Conservation (phyloP, 83 land plant species). For the Thuja plicata region DNA sequence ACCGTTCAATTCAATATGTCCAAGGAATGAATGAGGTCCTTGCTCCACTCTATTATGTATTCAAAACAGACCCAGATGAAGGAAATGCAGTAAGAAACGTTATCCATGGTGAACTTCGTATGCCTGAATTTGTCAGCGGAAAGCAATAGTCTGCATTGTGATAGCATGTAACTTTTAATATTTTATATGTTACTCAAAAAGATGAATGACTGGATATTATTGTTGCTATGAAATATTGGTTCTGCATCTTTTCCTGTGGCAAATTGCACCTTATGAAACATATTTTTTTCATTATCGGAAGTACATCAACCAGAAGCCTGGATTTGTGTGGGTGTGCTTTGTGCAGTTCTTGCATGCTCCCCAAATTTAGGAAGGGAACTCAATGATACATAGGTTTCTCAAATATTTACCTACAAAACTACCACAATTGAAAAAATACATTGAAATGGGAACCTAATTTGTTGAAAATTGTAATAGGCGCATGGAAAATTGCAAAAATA, state of each 20-base stretch:
- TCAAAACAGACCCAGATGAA: constrained; percentile 63
- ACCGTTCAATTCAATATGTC: constrained; percentile 79
- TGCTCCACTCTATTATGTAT: constrained; percentile 76
- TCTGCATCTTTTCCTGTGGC: not conserved
- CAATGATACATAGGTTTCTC: not conserved
- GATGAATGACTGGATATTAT: not conserved
- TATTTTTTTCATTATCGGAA: not conserved
- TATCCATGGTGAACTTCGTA: not conserved
- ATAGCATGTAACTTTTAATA: not conserved
- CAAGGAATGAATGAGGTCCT: constrained; percentile 89
- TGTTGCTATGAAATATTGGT: not conserved
- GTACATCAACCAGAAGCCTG: not conserved
- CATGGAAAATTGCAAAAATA: not conserved
- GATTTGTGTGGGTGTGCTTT: not conserved
- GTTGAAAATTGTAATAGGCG: not conserved
- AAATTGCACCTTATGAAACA: too few relatives aligned
- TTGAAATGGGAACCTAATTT: not conserved
- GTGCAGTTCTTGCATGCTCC: not conserved
- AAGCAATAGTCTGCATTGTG: not conserved
- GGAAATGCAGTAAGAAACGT: constrained; percentile 45
- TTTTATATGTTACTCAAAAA: not conserved
- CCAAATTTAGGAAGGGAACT: not conserved
- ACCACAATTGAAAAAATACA: not conserved
- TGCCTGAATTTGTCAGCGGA: not conserved
- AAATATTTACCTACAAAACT: not conserved